Percentiles rank a stretch among this genome's conserved stretches.
phyloP scores from a whole-genome alignment of 1,284 basidiomycete genomes.

The Moniliophthora roreri region DNA sequence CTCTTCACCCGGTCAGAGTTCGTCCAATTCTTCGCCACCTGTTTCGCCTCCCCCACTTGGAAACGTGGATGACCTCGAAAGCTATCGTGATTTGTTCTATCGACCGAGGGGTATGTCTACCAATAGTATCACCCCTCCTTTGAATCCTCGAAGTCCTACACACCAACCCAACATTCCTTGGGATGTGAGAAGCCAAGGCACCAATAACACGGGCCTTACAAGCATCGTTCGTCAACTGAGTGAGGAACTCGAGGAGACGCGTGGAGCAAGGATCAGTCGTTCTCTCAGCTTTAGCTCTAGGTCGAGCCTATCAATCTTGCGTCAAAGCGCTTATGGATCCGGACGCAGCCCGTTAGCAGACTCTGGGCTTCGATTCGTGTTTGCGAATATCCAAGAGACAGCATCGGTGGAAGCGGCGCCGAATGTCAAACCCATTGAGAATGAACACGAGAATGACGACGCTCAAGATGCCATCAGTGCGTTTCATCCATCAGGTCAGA shows the following conservation, averaged over 20 bases:
- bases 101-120: slow-evolving; percentile 26
- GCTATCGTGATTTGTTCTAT: slow-evolving; percentile 72
- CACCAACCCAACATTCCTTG: slow-evolving; percentile 15
- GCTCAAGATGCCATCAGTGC: slow-evolving; percentile 18
- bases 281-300: slow-evolving; percentile 10
- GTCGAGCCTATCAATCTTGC: slow-evolving; percentile 9
- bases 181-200: slow-evolving; percentile 16
- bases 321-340: slow-evolving; percentile 11
- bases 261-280: slow-evolving; percentile 1
- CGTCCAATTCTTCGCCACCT: slow-evolving; percentile 34
- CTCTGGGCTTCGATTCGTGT: slow-evolving; percentile 15
- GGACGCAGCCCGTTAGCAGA: slow-evolving; percentile 9
- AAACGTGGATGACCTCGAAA: slow-evolving; percentile 61
- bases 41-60: slow-evolving; percentile 48
- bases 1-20: slow-evolving; percentile 30
- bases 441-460: neutral
- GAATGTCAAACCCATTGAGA: slow-evolving; percentile 11
- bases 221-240: slow-evolving; percentile 63
- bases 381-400: slow-evolving; percentile 15
- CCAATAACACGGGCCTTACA: slow-evolving; percentile 54
- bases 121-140: slow-evolving; percentile 14
- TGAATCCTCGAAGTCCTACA: slow-evolving; percentile 10
- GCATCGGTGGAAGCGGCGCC: slow-evolving; percentile 15
- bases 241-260: slow-evolving; percentile 48
- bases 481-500: slow-evolving; percentile 38